Base-by-base conservation (phyloP, 2,329 filamentous ascomycete genomes). In the Tetracladium maxilliforme region DNA sequence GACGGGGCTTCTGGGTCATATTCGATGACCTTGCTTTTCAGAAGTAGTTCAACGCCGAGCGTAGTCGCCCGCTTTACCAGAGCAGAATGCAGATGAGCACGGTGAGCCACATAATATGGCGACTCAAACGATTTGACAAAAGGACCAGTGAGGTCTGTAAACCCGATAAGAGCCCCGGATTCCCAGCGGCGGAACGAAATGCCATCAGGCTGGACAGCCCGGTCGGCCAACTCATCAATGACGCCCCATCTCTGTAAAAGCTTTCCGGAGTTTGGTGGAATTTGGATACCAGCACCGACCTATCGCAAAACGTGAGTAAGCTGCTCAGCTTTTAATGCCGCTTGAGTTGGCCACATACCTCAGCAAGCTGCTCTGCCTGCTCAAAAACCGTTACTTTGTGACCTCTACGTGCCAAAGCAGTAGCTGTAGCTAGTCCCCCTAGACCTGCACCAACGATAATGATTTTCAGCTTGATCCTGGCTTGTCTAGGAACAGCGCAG, bases 391-490 rank as follows among this genome's bases (percentile, higher is more conserved):
- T 45, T 10, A 58, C 49, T n/a, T 30, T 22, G 29, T 56, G 51
- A 4, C 54, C 54, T 12, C 36, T 35, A 4, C 41, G 42, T 4
- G 41, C 39, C 14, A 58, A 40, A 6, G 44, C 47, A 14, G 58
- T 40, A 17, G 48, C 54, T 4, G 52, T 47, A 5, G 49, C 47
- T 3, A 60, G 35, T 4, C 56, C 55, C 11, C 48, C 51, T 16
- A 60, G 47, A 11, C 55, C 54, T n/a, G 51, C 52, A 5, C 54
- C 54, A 8, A 56, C 43, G 21, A 57, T 31, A 15, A 48, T 25
- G 17, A 51, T 34, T 8, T 28, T 15, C 14, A 36, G 20, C 8
- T 22, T 28, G 4, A 34, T 19, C 15, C 24, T 27, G 6, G 32
- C 28, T 22, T 31, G n/a, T n/a, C n/a, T n/a, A n/a, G n/a, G n/a